Percentiles rank a stretch among this genome's conserved stretches.
Conservation (phyloP, 2,329 filamentous ascomycete species). For the Pyricularia sp. region DNA sequence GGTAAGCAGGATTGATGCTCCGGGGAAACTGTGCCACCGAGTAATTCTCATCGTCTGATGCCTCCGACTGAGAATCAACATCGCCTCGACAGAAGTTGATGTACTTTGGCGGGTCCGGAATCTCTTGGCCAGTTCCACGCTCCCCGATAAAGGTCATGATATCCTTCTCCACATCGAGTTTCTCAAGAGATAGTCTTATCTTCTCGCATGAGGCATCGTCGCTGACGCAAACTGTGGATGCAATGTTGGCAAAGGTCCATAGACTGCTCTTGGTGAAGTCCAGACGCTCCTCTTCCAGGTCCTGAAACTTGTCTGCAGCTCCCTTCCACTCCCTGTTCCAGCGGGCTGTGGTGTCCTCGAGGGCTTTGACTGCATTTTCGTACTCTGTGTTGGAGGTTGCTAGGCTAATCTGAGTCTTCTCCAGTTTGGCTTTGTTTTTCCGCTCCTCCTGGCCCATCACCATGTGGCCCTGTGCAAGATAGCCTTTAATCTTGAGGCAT, state of each 20-base stretch:
- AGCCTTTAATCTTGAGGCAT: slow-evolving; percentile 95
- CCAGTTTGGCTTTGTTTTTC: slow-evolving; percentile 96
- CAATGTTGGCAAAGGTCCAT: slow-evolving; percentile 95
- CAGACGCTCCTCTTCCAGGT: slow-evolving; percentile 89
- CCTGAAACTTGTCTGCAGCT: slow-evolving; percentile 97
- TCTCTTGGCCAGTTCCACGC: slow-evolving; percentile 85
- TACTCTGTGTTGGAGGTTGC: slow-evolving; percentile 87
- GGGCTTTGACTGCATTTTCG: slow-evolving; percentile 77
- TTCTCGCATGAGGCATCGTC: slow-evolving; percentile 96
- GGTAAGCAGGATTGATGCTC: slow-evolving; percentile 88
- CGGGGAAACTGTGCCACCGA: slow-evolving; percentile 92
- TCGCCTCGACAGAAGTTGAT: slow-evolving; percentile 98
- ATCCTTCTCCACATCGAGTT: slow-evolving; percentile 90
- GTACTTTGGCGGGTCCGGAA: slow-evolving; percentile 91
- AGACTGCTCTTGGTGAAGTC: slow-evolving; percentile 97
- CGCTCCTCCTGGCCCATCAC: slow-evolving; percentile 99
- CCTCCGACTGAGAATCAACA: slow-evolving; percentile 67
- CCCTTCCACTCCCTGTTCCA: slow-evolving; percentile 99
- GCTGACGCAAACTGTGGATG: slow-evolving; percentile 93
- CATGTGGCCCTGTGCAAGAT: slow-evolving; percentile 97
- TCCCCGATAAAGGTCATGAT: slow-evolving; percentile 82
- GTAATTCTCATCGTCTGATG: slow-evolving; percentile 77
- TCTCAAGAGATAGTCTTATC: slow-evolving; percentile 81
- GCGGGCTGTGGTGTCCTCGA: slow-evolving; percentile 86
- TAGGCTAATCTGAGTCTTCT: slow-evolving; percentile 95